phyloP scores from a whole-genome alignment of 2,329 filamentous ascomycete species.

The Colletotrichum magnum region DNA sequence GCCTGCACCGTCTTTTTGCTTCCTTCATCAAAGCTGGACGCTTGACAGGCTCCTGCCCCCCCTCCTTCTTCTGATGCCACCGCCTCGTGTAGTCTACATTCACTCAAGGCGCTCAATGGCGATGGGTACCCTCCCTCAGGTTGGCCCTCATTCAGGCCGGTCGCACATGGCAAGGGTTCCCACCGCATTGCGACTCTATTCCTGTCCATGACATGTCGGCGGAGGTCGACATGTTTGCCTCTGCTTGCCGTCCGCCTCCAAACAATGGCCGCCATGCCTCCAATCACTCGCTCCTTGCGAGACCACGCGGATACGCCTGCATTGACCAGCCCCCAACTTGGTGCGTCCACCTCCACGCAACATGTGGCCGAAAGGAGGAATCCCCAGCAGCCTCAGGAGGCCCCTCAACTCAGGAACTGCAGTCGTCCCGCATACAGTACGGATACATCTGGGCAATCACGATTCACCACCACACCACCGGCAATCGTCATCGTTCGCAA shows the following conservation, averaged over 20 bases:
- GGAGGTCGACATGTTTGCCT: conserved; percentile 27
- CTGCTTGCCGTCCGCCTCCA: conserved; percentile 7
- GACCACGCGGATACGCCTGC: conserved; percentile 24
- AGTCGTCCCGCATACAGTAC: not conserved
- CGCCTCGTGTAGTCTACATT: not conserved
- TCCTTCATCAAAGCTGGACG: not conserved
- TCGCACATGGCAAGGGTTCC: conserved; percentile 29
- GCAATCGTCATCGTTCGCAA: conserved; percentile 19
- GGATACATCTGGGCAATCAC: conserved; percentile 17
- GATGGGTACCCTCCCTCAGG: not conserved
- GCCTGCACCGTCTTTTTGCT: no score
- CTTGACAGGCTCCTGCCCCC: not conserved
- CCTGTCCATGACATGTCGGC: conserved; percentile 10
- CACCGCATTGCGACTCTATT: conserved; percentile 24
- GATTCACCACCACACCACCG: conserved; percentile 13
- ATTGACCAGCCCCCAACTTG: conserved; percentile 14
- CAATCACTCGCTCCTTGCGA: conserved; percentile 17
- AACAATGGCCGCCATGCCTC: conserved; percentile 12
- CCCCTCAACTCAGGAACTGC: conserved; percentile 10
- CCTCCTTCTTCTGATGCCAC: not conserved
- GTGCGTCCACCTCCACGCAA: conserved; percentile 2
- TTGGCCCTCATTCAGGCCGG: conserved; percentile 13
- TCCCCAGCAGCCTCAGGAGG: conserved; percentile 6
- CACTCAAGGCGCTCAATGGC: not conserved
- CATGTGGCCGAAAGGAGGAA: not conserved